Percentiles rank a stretch among this genome's conserved stretches.
Evolutionary conservation across 306 rosid species (phyloP).

Genomic region (Biancaea sappan): DNA sequence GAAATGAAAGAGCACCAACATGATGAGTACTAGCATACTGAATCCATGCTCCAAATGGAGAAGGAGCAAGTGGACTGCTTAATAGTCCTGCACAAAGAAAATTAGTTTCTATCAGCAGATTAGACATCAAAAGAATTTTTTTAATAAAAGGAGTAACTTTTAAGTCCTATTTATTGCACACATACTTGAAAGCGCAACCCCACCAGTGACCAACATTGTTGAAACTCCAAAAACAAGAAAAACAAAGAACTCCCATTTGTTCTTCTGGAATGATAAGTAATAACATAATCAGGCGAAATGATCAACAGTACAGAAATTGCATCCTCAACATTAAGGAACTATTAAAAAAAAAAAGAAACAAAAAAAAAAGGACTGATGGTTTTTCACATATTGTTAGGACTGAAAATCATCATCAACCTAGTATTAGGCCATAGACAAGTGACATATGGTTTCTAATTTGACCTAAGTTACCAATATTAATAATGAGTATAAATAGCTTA

Average conservation of each 20-base stretch:
- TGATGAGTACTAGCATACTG: constrained; percentile 58
- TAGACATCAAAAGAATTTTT: constrained; percentile 11
- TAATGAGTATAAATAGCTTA: constrained; percentile 4
- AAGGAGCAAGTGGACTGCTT: constrained; percentile 73
- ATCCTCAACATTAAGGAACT: too few species aligned
- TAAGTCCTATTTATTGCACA: too few species aligned
- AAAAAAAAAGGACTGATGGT: neutral
- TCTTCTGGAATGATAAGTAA: constrained; percentile 71
- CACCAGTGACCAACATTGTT: constrained; percentile 93
- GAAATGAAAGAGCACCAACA: constrained; percentile 81
- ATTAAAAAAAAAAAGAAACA: neutral
- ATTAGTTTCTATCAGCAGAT: constrained; percentile 40
- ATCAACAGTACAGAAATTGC: too few species aligned
- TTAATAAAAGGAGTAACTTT: constrained; percentile 29
- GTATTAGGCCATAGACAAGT: neutral
- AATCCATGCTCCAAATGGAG: constrained; percentile 81
- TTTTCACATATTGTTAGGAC: neutral
- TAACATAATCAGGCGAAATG: constrained; percentile 19
- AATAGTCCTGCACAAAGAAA: constrained; percentile 62
- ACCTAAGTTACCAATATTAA: neutral
- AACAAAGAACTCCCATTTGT: constrained; percentile 88
- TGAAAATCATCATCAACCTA: constrained; percentile 4
- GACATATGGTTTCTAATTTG: constrained; percentile 19
- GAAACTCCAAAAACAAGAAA: constrained; percentile 85
- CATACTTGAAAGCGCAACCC: constrained; percentile 79